Evolutionary conservation across 2,329 filamentous ascomycete species (phyloP), one percentile per base, ranked within the genome.

Genomic region (Trichophyton simii): DNA sequence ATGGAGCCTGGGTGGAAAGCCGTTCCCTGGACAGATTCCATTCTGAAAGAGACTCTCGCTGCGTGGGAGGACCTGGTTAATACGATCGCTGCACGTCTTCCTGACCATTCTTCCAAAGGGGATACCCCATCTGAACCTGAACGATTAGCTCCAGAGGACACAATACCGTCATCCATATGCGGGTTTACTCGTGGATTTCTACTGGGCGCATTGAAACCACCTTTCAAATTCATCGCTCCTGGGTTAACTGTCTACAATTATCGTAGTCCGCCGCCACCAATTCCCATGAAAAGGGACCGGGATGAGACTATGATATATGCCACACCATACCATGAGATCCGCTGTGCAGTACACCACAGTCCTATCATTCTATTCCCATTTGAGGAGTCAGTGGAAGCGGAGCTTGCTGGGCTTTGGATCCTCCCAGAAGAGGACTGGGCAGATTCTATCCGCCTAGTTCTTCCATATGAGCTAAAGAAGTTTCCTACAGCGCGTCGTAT

Each of bases 151-250:
- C 4, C 31, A 36, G 52, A 55, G 52, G 28, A 55, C 28, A 55
- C 11, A 20, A 55, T 55, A 55, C 28, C 52, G 8, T 13, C 52
- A 0, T 55, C 52, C 9, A 55, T 55, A 55, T 5, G 15, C 13
- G 57, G 57, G 6, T 48, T 59, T 18, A 48, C 57, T 48, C 57
- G 57, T 44, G 57, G 31, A 34, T 59, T 59, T 38, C 57, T 59
- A 34, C 41, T 48, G 11, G 22, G 41, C n/a, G 57, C 57, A 46
- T 48, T 13, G 28, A 48, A 15, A 31, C 57, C 57, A 9, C 41
- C 57, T n/a, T 59, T 59, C 38, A 59, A 48, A 48, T 59, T 34
- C 11, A 48, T 59, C 15, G 57, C 57, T 48, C 57, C 18, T 59
- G 57, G 57, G 15, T 9, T 59, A 34, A 18, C 7, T 25, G 18